Conservation (phyloP, 2,329 filamentous ascomycete genomes). For the Chalaropsis thielavioides region DNA sequence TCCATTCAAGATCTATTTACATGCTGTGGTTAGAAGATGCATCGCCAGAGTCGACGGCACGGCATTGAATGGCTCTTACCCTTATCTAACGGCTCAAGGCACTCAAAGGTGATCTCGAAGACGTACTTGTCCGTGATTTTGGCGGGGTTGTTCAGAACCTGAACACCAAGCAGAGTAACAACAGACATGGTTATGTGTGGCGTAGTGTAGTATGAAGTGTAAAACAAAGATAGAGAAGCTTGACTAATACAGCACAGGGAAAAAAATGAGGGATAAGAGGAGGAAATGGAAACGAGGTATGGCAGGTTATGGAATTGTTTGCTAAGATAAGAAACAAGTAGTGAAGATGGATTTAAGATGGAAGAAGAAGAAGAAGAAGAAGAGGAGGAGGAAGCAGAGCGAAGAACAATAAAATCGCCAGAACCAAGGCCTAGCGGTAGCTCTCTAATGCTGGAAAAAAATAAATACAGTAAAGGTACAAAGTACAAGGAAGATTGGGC, state of each 20-base stretch:
- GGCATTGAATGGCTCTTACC: slow-evolving; percentile 35
- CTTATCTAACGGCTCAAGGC: slow-evolving; percentile 85
- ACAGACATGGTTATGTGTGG: slow-evolving; percentile 56
- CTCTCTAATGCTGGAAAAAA: slow-evolving; percentile 2
- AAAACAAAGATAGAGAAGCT: slow-evolving; percentile 9
- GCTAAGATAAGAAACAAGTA: not conserved
- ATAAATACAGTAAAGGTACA: not conserved
- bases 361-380: slow-evolving; percentile 7
- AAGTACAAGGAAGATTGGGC: not conserved
- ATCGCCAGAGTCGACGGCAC: not conserved
- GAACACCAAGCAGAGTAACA: slow-evolving; percentile 87
- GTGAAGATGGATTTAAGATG: slow-evolving; percentile 7
- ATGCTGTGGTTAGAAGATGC: slow-evolving; percentile 19
- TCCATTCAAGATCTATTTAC: slow-evolving; percentile 83
- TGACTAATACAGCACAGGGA: not conserved
- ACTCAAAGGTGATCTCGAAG: slow-evolving; percentile 98
- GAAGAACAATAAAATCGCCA: no score
- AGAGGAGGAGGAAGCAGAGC: slow-evolving; percentile 6
- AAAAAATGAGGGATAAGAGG: slow-evolving; percentile 10
- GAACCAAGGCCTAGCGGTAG: slow-evolving; percentile 5
- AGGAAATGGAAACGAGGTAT: not conserved
- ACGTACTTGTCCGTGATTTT: slow-evolving; percentile 85
- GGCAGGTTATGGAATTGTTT: not conserved
- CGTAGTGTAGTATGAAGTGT: not conserved
- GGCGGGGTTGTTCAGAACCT: slow-evolving; percentile 94